Evolutionary conservation across 2,329 filamentous ascomycete genomes (phyloP), one percentile per base, ranked within the genome.

Genomic region (Tolypocladium cylindrosporum): DNA sequence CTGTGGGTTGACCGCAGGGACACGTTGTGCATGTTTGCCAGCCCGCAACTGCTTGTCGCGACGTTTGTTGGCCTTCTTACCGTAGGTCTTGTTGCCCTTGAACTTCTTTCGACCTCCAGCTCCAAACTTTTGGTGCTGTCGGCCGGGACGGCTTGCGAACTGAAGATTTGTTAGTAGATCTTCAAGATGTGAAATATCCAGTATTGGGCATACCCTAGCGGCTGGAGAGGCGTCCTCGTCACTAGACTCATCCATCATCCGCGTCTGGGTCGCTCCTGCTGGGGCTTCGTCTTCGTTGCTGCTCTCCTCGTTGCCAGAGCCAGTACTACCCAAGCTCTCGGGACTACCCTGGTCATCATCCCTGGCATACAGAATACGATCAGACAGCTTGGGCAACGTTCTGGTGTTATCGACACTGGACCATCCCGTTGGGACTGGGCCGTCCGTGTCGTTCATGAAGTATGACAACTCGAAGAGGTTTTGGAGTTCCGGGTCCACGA

Each of bases 401-500:
- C 81, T 83, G 36, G 78, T 78, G 21, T 86, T 80, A 19, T 85
- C 80, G 2, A 89, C 73, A 2, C 74, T 75, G 27, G 82, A 82
- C 82, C 86, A 92, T 1, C 89, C 90, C 4, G 84, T 86, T 0
- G 89, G 87, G 13, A 95, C 77, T 24, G 79, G 72, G 31, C 85
- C 81, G 27, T 80, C 79, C 1, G 74, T 72, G 10, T 63, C 61
- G 56, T 81, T 80, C 27, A 75, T 71, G 60, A 87, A 84, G 66
- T 89, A 88, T 68, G 85, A 85, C 63, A 96, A 74, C 16, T 89
- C 84, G 68, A 97, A 97, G 19, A 97, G 75, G 58, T 84, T 86
- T 67, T 86, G 87, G 43, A 89, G 77, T 24, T 78, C 73, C 1
- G 82, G 75, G 1, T 83, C 80, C 31, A 97, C 81, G 61, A 83